Evolutionary conservation across 2,329 filamentous ascomycete genomes (phyloP).

Genomic region (Verruconis gallopava): DNA sequence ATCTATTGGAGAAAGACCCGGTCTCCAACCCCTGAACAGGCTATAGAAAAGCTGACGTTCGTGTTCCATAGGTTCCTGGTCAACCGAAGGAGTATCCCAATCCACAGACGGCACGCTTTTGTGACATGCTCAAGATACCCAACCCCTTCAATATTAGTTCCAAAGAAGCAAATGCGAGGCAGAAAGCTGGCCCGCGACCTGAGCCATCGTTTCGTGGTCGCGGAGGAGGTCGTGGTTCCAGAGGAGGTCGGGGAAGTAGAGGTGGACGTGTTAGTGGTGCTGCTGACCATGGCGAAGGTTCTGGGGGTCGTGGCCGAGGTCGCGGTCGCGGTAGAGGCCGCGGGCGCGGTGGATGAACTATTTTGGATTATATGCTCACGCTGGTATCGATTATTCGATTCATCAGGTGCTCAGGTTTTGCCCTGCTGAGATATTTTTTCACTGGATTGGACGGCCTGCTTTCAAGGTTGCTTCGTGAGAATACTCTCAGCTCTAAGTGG

Average conservation of each 20-base stretch:
- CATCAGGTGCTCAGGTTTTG: background rate
- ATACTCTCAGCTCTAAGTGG: no score
- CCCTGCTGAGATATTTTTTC: background rate
- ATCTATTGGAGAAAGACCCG: no score
- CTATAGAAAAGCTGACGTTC: no score
- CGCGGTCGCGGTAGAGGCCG: slow-evolving; percentile 11
- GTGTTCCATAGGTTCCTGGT: no score
- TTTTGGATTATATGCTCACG: background rate
- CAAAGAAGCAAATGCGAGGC: slow-evolving; percentile 52
- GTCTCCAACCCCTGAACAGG: no score
- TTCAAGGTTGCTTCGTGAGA: background rate
- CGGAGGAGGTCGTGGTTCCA: slow-evolving; percentile 5
- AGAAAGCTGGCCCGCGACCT: slow-evolving; percentile 43
- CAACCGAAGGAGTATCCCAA: slow-evolving; percentile 74
- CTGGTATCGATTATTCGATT: background rate
- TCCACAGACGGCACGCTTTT: slow-evolving; percentile 73
- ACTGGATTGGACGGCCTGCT: background rate
- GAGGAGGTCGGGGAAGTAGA: slow-evolving; percentile 11
- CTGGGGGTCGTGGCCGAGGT: slow-evolving; percentile 14
- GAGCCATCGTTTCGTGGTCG: slow-evolving; percentile 13
- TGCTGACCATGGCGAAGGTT: slow-evolving; percentile 17
- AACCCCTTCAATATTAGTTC: slow-evolving; percentile 65
- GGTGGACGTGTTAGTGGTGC: slow-evolving; percentile 14
- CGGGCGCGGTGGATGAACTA: slow-evolving; percentile 3
- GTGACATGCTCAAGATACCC: slow-evolving; percentile 59